phyloP scores from a whole-genome alignment of 2,329 filamentous ascomycete genomes.

The Aspergillus fijiensis region DNA sequence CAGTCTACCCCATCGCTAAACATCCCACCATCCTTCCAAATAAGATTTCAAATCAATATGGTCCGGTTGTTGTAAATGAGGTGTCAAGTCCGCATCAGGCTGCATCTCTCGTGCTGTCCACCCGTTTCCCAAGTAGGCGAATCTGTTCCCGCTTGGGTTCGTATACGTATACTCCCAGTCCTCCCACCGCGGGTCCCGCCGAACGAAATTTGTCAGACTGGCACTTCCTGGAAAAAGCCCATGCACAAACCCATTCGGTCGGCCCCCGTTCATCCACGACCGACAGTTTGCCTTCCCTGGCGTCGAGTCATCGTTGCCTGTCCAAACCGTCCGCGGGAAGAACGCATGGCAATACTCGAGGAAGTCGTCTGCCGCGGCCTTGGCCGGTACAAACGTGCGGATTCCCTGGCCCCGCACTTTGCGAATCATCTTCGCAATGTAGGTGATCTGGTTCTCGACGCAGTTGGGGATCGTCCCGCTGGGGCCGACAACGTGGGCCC shows the following conservation, averaged over 20 bases:
- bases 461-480: constrained; percentile 67
- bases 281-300: constrained; percentile 57
- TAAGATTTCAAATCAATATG: constrained; percentile 61
- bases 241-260: constrained; percentile 62
- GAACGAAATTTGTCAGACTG: constrained; percentile 59
- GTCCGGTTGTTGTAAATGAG: constrained; percentile 59
- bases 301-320: constrained; percentile 41
- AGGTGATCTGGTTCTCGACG: constrained; percentile 65
- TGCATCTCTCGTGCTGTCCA: constrained; percentile 61
- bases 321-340: constrained; percentile 52
- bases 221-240: constrained; percentile 70
- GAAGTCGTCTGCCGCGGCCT: constrained; percentile 60
- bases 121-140: constrained; percentile 65
- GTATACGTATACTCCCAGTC: constrained; percentile 57
- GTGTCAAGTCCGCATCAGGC: constrained; percentile 58
- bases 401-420: constrained; percentile 68
- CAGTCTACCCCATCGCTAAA: constrained; percentile 19
- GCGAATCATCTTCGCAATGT: constrained; percentile 65
- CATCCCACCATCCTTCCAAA: constrained; percentile 68
- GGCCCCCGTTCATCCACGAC: constrained; percentile 70
- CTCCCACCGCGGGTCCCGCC: constrained; percentile 58
- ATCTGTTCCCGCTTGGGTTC: constrained; percentile 45
- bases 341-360: constrained; percentile 48
- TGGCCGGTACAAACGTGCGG: constrained; percentile 58
- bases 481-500: constrained; percentile 59